Conservation (phyloP, 495 filamentous ascomycete genomes). For the Tuber melanosporum region DNA sequence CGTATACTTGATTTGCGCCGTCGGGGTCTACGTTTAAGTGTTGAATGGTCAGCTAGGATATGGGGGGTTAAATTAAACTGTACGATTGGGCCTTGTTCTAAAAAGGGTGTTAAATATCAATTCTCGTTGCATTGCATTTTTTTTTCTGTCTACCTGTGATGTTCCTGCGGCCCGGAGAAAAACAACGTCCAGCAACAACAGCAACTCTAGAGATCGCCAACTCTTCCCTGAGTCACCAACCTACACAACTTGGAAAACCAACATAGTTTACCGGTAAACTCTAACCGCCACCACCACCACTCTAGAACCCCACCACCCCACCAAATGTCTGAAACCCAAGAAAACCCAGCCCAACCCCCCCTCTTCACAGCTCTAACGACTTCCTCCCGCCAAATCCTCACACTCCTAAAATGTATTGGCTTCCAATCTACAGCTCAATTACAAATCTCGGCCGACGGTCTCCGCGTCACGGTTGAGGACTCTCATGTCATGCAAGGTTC, state of each 20-base stretch:
- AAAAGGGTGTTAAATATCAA: neutral
- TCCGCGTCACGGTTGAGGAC: slow-evolving; percentile 82
- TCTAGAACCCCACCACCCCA: neutral
- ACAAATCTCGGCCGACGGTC: slow-evolving; percentile 70
- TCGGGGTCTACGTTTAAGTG: slow-evolving; percentile 91
- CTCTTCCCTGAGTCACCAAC: slow-evolving; percentile 33
- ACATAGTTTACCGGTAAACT: neutral
- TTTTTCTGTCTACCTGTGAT: neutral
- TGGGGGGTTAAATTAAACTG: slow-evolving; percentile 19
- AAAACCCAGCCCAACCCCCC: slow-evolving; percentile 43
- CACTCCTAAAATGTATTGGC: slow-evolving; percentile 80
- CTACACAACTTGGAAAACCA: slow-evolving; percentile 11
- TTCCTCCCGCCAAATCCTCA: slow-evolving; percentile 79
- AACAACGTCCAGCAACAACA: neutral
- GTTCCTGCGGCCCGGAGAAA: neutral
- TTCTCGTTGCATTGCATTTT: neutral
- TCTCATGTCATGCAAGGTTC: slow-evolving; percentile 75
- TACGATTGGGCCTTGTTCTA: slow-evolving; percentile 12
- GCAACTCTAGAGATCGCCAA: neutral
- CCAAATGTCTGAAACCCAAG: slow-evolving; percentile 17
- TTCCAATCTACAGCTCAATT: slow-evolving; percentile 77
- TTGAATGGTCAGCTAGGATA: slow-evolving; percentile 34
- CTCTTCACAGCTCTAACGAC: slow-evolving; percentile 78
- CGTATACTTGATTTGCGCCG: slow-evolving; percentile 96
- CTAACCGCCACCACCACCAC: slow-evolving; percentile 3